Evolutionary conservation across 139 green algal genomes (phyloP).

Genomic region (Chlorella vulgaris): DNA sequence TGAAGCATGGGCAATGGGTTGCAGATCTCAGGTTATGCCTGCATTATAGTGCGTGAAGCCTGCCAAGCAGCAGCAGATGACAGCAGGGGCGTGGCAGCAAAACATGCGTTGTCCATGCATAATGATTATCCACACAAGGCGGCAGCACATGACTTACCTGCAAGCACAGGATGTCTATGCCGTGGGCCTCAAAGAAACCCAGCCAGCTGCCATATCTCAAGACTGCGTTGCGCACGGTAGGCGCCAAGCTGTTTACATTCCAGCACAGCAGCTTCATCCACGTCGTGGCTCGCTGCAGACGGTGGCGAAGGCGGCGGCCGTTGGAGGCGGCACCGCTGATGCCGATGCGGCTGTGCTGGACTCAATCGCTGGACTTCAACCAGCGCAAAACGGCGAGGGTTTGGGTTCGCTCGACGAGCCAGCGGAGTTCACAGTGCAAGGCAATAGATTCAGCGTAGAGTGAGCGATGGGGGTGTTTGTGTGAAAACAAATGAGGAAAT

Average conservation of each 20-base stretch:
- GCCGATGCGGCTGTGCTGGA: too few relatives aligned
- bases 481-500: too few relatives aligned
- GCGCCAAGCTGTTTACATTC: conserved; percentile 71
- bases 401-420: too few relatives aligned
- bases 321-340: too few relatives aligned
- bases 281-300: too few relatives aligned
- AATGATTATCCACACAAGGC: not conserved
- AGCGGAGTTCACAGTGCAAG: too few relatives aligned
- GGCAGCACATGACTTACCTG: conserved; percentile 46
- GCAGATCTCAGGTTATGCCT: not conserved
- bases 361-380: too few relatives aligned
- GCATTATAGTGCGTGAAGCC: not conserved
- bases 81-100: not conserved
- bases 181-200: conserved; percentile 53
- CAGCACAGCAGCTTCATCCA: conserved; percentile 63
- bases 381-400: too few relatives aligned
- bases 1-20: not conserved
- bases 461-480: too few relatives aligned
- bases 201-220: conserved; percentile 53
- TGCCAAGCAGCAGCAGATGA: not conserved
- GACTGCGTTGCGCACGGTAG: conserved; percentile 61
- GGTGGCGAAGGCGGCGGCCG: too few relatives aligned
- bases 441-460: too few relatives aligned
- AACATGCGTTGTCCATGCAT: not conserved
- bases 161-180: conserved; percentile 58